phyloP scores from a whole-genome alignment of 306 rosid genomes.

The Acacia crassicarpa region DNA sequence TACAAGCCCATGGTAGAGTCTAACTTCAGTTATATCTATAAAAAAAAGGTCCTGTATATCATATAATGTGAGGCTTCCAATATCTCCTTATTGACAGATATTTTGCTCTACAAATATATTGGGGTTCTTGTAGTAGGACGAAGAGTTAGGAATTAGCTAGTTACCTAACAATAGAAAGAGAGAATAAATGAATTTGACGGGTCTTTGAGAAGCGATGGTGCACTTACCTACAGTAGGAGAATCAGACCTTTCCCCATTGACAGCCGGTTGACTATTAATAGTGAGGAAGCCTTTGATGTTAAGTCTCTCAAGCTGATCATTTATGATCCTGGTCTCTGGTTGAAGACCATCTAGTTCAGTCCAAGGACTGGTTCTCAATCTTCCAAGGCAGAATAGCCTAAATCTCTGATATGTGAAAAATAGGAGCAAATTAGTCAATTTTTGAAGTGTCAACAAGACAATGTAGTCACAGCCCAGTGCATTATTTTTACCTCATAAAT shows the following conservation, averaged over 20 bases:
- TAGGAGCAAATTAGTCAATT: conserved; percentile 15
- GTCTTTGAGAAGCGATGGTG: conserved; percentile 17
- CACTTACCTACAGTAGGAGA: conserved; percentile 80
- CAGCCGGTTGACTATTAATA: conserved; percentile 97
- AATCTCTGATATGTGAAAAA: conserved; percentile 65
- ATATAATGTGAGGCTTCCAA: not conserved
- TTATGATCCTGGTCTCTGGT: conserved; percentile 87
- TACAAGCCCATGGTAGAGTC: not conserved
- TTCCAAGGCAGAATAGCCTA: conserved; percentile 76
- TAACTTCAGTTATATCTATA: not conserved
- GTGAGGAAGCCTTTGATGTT: conserved; percentile 83
- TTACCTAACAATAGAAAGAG: not conserved
- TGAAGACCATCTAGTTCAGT: conserved; percentile 95
- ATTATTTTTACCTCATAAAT: conserved; percentile 67
- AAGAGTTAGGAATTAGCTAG: not conserved
- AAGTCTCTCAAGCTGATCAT: conserved; percentile 72
- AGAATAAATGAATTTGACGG: conserved; percentile 2
- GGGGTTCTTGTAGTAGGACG: not conserved
- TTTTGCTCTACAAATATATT: not conserved
- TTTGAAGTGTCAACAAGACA: not conserved
- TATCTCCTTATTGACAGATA: not conserved
- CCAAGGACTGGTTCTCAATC: conserved; percentile 96
- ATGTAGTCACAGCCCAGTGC: not conserved
- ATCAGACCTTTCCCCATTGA: conserved; percentile 87
- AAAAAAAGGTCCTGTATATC: conserved; percentile 15